Conservation (phyloP, 2,329 filamentous ascomycete genomes). For the Ophiobolus disseminans region DNA sequence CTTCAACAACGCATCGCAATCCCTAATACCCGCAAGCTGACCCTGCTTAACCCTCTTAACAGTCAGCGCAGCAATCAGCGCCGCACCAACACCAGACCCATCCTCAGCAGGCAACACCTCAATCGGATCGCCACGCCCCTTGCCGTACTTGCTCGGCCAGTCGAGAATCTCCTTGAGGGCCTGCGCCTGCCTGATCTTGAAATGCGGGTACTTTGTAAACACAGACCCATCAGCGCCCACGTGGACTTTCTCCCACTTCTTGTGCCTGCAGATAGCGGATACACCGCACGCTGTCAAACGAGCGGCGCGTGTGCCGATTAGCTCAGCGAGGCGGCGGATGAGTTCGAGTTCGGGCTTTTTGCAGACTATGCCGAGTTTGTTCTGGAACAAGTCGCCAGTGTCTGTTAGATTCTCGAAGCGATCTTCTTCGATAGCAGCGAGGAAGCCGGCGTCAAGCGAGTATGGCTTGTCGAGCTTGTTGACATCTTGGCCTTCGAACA, state of each 20-base stretch:
- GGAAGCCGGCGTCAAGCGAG: conserved; percentile 89
- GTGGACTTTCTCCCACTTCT: conserved; percentile 84
- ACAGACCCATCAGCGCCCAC: conserved; percentile 97
- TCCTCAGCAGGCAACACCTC: conserved; percentile 91
- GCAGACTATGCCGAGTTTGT: conserved; percentile 73
- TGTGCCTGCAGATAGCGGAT: conserved; percentile 96
- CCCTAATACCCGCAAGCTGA: conserved; percentile 64
- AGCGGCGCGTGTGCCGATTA: conserved; percentile 93
- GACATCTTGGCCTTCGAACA: conserved; percentile 87
- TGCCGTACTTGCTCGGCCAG: conserved; percentile 79
- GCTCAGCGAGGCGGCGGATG: conserved; percentile 84
- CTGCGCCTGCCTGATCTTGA: conserved; percentile 88
- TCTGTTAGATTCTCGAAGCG: conserved; percentile 95
- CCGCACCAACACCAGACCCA: conserved; percentile 95
- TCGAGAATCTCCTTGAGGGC: conserved; percentile 95
- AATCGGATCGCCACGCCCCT: conserved; percentile 73
- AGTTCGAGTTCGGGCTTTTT: conserved; percentile 85
- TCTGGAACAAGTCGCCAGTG: conserved; percentile 81
- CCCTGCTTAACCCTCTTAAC: conserved; percentile 68
- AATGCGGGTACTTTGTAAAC: conserved; percentile 99
- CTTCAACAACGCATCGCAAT: conserved; percentile 55
- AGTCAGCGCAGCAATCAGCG: conserved; percentile 82
- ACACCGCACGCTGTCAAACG: conserved; percentile 94
- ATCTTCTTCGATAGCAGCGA: conserved; percentile 92
- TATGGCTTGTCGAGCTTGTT: conserved; percentile 83